Evolutionary conservation across 1,139 yeast genomes (phyloP), one percentile per base, ranked within the genome.

Genomic region (Yamadazyma diospyri): DNA sequence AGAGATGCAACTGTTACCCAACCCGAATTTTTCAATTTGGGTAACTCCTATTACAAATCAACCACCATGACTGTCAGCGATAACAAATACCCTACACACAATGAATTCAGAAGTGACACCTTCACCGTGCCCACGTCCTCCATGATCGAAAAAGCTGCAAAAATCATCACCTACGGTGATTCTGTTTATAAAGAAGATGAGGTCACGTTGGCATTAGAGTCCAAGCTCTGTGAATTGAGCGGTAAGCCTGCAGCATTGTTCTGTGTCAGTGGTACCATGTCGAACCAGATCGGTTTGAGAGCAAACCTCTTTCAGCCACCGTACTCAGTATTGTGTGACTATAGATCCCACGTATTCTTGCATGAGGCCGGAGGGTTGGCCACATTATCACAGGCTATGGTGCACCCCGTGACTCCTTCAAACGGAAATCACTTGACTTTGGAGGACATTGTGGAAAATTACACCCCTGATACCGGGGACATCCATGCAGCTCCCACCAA

Each of bases 401-500:
- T 62, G 3, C 69, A 62, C 25, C 59, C 72, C 0, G 55, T 68
- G 5, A 40, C 43, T 10, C 74, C 74, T 5, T 47, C 48, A 29
- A 68, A 68, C 39, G 69, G 66, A 6, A 37, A 46, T 15, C 53
- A 66, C 41, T 51, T 68, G 39, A 66, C 72, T 2, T 49, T 66
- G 25, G 66, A 62, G 29, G 66, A 66, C 33, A 54, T 64, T 22
- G 37, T 59, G n/a, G 59, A 57, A 19, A 54, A 59, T 40, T 61
- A 55, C 37, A 60, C 65, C n/a, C 69, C 71, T 1, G 73, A 68
- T 40, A 69, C 66, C 39, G 73, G 72, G 1, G 75, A 69, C 35
- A 67, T 68, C 36, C 75, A 69, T 43, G 57, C 57, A 4, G 70
- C 72, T 10, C 73, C 74, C n/a, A 69, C 73, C 11, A 66, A 65